Conservation (phyloP, 148 eudicot species). For the Arbutus unedo region DNA sequence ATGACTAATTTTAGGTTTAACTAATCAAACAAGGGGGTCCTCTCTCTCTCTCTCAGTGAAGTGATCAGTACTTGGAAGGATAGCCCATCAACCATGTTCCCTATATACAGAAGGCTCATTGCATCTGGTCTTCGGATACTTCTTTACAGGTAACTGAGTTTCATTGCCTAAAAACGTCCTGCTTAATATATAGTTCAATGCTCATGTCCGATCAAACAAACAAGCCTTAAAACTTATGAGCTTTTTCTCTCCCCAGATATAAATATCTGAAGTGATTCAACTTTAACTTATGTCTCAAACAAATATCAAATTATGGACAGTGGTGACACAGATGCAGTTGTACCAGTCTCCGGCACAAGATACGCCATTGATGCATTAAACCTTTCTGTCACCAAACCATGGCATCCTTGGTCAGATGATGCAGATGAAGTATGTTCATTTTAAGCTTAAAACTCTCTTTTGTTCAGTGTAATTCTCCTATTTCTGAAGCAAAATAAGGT, state of each 20-base stretch:
- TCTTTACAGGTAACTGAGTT: conserved; percentile 33
- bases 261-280: too few relatives aligned
- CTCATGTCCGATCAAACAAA: too few relatives aligned
- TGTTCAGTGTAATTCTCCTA: neutral
- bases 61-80: conserved; percentile 31
- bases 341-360: conserved; percentile 32
- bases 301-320: conserved; percentile 17
- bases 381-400: conserved; percentile 24
- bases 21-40: neutral
- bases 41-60: conserved; percentile 17
- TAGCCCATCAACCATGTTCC: conserved; percentile 42
- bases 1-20: too few relatives aligned
- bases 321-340: conserved; percentile 31
- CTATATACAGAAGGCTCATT: conserved; percentile 35
- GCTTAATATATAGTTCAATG: too few relatives aligned
- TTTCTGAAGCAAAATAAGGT: neutral
- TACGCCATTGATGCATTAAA: conserved; percentile 27
- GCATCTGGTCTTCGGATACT: conserved; percentile 31
- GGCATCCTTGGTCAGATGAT: conserved; percentile 28
- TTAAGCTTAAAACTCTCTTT: neutral
- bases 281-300: too few relatives aligned
- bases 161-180: too few relatives aligned
- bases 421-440: conserved; percentile 16
- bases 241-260: too few relatives aligned
- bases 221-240: too few relatives aligned